Conservation (phyloP, 768 basidiomycete genomes). For the Macrocybe gigantea region DNA sequence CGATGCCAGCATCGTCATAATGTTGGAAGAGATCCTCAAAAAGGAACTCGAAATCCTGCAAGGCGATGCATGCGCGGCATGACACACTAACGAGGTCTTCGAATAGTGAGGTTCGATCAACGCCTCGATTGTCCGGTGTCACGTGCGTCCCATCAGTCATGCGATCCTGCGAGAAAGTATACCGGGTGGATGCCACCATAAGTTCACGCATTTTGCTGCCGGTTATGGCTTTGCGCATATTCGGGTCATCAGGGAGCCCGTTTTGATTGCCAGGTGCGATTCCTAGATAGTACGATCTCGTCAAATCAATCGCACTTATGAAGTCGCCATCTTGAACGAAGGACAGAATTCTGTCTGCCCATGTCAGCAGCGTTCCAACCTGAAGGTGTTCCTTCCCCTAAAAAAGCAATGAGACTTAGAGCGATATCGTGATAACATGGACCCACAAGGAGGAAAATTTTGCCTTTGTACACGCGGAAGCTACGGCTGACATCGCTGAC, state of each 20-base stretch:
- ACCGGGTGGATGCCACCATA: slow-evolving; percentile 81
- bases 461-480: slow-evolving; percentile 80
- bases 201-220: slow-evolving; percentile 75
- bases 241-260: slow-evolving; percentile 66
- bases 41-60: slow-evolving; percentile 78
- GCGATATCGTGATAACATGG: not conserved
- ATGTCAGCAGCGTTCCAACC: slow-evolving; percentile 85
- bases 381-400: slow-evolving; percentile 62
- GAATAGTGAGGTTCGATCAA: slow-evolving; percentile 87
- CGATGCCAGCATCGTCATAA: slow-evolving; percentile 81
- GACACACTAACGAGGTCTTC: slow-evolving; percentile 79
- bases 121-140: slow-evolving; percentile 80
- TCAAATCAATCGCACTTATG: slow-evolving; percentile 81
- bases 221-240: slow-evolving; percentile 56
- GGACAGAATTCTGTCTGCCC: slow-evolving; percentile 89
- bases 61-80: slow-evolving; percentile 72
- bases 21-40: slow-evolving; percentile 92
- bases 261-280: slow-evolving; percentile 83
- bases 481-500: slow-evolving; percentile 60
- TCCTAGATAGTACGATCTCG: slow-evolving; percentile 75
- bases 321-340: slow-evolving; percentile 86
- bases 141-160: slow-evolving; percentile 85
- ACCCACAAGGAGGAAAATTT: slow-evolving; percentile 84
- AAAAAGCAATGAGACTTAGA: slow-evolving; percentile 5
- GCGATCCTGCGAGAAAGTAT: slow-evolving; percentile 93